Evolutionary conservation across 75 land plant species (phyloP).

Genomic region (Sequoiadendron giganteum): DNA sequence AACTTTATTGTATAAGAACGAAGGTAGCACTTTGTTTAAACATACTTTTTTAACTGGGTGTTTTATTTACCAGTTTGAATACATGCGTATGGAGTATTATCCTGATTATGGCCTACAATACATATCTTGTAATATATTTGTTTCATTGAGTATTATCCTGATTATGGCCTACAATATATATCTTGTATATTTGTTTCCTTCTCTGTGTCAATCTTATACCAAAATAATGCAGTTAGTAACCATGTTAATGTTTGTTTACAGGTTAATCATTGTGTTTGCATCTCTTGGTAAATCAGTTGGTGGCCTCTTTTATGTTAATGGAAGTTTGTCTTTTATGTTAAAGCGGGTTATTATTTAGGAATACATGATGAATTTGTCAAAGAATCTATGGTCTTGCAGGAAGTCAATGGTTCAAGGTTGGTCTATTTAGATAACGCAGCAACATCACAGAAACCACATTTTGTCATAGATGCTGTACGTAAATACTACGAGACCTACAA

Average conservation of each 20-base stretch:
- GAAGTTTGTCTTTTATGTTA: neutral
- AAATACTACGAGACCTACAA: conserved; percentile 76
- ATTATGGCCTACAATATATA: neutral
- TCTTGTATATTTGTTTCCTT: neutral
- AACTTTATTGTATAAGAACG: neutral
- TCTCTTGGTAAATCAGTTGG: neutral
- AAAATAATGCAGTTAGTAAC: neutral
- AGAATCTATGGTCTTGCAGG: conserved; percentile 33
- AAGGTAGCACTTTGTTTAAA: neutral
- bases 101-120: neutral
- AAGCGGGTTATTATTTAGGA: neutral
- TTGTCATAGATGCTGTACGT: conserved; percentile 55
- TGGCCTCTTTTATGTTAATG: neutral
- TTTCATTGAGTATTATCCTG: neutral
- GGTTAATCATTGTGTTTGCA: neutral
- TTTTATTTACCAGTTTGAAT: neutral
- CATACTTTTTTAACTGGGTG: neutral
- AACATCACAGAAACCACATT: conserved; percentile 85
- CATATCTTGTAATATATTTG: neutral
- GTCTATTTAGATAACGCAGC: conserved; percentile 97
- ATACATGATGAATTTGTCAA: neutral
- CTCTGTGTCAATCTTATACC: neutral
- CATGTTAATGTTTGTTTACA: neutral
- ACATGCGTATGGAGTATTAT: neutral
- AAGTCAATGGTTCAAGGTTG: conserved; percentile 69